Conservation (phyloP, 805 yeast genomes). For the Hemisphaericaspora nanyangensis region DNA sequence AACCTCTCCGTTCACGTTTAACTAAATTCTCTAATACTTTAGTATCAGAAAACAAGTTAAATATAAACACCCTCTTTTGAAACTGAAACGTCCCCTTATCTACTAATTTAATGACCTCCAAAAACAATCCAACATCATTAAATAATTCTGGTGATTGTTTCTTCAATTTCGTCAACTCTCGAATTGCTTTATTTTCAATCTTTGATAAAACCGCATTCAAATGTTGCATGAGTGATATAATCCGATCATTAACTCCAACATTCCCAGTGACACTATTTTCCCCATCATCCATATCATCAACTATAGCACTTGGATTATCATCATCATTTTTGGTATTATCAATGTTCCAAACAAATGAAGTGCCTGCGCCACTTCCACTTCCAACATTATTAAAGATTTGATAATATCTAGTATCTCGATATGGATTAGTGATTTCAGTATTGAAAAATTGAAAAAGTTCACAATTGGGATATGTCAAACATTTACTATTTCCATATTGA, state of each 20-base stretch:
- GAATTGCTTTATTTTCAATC: constrained; percentile 53
- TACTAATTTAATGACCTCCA: constrained; percentile 46
- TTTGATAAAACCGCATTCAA: constrained; percentile 41
- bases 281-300: constrained; percentile 9
- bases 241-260: not conserved
- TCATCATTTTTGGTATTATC: not conserved
- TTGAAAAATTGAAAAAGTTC: constrained; percentile 12
- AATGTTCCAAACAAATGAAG: not conserved
- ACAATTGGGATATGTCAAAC: constrained; percentile 19
- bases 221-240: constrained; percentile 43
- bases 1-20: constrained; percentile 38
- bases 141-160: constrained; percentile 48
- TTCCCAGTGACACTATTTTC: not conserved
- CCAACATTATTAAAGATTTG: constrained; percentile 17
- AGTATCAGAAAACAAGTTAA: constrained; percentile 55
- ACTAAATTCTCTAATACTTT: constrained; percentile 50
- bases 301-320: too few species aligned
- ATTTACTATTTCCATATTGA: constrained; percentile 14
- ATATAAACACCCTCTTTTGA: constrained; percentile 58
- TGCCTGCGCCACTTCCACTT: constrained; percentile 1
- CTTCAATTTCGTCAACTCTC: constrained; percentile 54
- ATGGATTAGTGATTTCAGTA: constrained; percentile 19
- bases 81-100: constrained; percentile 61
- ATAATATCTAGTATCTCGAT: constrained; percentile 21
- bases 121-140: constrained; percentile 52